Percentiles rank a stretch among this genome's conserved stretches.
These are phyloP conservation scores for Penicillium cinerascens DNA, from an alignment of 495 filamentous ascomycete species.

Conservation along the genomic window DNA sequence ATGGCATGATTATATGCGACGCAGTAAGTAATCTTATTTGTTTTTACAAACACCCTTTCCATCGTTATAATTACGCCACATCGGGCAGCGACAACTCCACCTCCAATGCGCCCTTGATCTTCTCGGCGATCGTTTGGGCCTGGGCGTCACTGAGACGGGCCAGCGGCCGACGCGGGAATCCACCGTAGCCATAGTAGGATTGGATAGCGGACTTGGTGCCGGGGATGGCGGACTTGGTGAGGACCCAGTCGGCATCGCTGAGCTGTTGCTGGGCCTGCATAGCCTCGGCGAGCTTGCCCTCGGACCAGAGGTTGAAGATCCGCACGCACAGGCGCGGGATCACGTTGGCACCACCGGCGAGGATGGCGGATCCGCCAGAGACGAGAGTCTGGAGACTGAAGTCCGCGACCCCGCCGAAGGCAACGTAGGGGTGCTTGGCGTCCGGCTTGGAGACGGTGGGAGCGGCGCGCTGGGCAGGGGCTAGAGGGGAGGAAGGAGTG, in stretches of 20 bases:
- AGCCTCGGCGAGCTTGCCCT: slow-evolving; percentile 71
- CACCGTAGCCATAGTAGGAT: slow-evolving; percentile 80
- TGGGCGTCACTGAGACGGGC: slow-evolving; percentile 54
- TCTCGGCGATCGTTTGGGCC: slow-evolving; percentile 54
- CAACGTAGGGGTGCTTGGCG: slow-evolving; percentile 66
- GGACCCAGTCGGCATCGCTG: slow-evolving; percentile 76
- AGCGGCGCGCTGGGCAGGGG: slow-evolving; percentile 23
- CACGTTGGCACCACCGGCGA: slow-evolving; percentile 84
- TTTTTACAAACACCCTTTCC: background rate
- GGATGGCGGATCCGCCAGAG: slow-evolving; percentile 77
- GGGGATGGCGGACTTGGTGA: slow-evolving; percentile 81
- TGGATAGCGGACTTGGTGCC: slow-evolving; percentile 85
- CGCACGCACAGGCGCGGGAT: slow-evolving; percentile 76
- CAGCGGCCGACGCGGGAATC: slow-evolving; percentile 70
- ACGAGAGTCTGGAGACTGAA: slow-evolving; percentile 80
- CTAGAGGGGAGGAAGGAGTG: slow-evolving; percentile 49
- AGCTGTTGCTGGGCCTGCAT: slow-evolving; percentile 68
- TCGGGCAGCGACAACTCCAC: slow-evolving; percentile 55
- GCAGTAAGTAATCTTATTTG: slow-evolving; percentile 1
- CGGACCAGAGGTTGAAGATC: slow-evolving; percentile 74
- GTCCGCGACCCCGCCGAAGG: slow-evolving; percentile 85
- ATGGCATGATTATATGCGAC: slow-evolving; percentile 6
- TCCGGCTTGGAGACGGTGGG: slow-evolving; percentile 33
- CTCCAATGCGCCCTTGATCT: slow-evolving; percentile 67
- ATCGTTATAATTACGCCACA: slow-evolving; percentile 23